Evolutionary conservation across 306 rosid species (phyloP).

Genomic region (Medicago arabica): DNA sequence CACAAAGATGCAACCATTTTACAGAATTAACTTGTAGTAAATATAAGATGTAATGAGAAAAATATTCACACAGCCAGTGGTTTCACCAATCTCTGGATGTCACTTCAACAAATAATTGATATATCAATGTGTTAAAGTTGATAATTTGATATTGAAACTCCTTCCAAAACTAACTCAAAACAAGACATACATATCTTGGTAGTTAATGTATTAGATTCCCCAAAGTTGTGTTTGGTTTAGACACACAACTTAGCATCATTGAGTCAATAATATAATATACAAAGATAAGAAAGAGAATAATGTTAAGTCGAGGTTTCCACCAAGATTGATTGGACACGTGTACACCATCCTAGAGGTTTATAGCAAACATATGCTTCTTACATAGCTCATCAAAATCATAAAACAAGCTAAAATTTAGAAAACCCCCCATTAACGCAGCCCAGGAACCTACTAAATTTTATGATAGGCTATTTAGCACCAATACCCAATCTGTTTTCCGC

Average conservation of each 20-base stretch:
- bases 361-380: constrained; percentile 1
- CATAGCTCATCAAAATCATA: constrained; percentile 7
- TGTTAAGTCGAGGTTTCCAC: not conserved
- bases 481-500: too few species aligned
- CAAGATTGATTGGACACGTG: not conserved
- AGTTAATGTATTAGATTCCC: constrained; percentile 3
- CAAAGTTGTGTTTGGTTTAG: not conserved
- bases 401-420: not conserved
- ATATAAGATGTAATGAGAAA: constrained; percentile 19
- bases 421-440: too few species aligned
- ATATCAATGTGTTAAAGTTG: constrained; percentile 10
- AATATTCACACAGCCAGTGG: constrained; percentile 6
- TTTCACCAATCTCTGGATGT: not conserved
- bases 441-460: too few species aligned
- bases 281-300: not conserved
- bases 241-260: not conserved
- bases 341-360: not conserved
- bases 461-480: too few species aligned
- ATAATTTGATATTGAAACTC: constrained; percentile 10
- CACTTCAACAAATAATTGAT: constrained; percentile 22
- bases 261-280: not conserved
- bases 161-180: constrained; percentile 4
- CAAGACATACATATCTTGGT: not conserved
- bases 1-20: not conserved
- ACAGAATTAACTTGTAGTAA: constrained; percentile 34